Evolutionary conservation across 139 green algal genomes (phyloP).

Genomic region (Pycnococcus provasolii): DNA sequence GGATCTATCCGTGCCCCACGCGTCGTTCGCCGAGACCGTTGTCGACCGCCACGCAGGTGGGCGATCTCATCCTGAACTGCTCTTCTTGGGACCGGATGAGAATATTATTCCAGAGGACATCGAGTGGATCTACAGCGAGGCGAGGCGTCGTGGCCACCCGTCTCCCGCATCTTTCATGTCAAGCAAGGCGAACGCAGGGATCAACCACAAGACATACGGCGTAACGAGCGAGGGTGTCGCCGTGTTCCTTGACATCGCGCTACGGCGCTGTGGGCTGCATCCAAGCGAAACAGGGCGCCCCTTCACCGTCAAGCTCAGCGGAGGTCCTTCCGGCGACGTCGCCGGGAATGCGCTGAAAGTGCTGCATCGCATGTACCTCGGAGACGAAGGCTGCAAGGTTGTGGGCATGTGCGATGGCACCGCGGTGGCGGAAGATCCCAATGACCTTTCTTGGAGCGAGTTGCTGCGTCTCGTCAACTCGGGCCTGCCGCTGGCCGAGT

Average conservation of each 20-base stretch:
- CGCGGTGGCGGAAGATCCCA: constrained; percentile 1
- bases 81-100: constrained; percentile 14
- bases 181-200: constrained; percentile 1
- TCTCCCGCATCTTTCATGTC: constrained; percentile 3
- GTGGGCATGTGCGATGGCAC: constrained; percentile 15
- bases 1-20: background rate
- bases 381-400: background rate
- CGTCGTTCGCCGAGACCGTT: background rate
- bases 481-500: constrained; percentile 1
- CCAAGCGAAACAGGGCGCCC: background rate
- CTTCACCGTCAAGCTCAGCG: constrained; percentile 7
- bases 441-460: background rate
- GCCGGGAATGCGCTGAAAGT: constrained; percentile 4
- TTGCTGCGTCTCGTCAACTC: constrained; percentile 7
- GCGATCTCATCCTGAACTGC: background rate
- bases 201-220: constrained; percentile 19
- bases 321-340: constrained; percentile 9
- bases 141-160: background rate
- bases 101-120: constrained; percentile 15
- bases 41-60: no score
- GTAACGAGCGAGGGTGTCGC: constrained; percentile 9
- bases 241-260: constrained; percentile 10
- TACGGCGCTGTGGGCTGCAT: background rate
- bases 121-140: constrained; percentile 3
- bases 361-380: constrained; percentile 1